Base-by-base conservation (phyloP, 306 rosid species). In the Trifolium dubium region DNA sequence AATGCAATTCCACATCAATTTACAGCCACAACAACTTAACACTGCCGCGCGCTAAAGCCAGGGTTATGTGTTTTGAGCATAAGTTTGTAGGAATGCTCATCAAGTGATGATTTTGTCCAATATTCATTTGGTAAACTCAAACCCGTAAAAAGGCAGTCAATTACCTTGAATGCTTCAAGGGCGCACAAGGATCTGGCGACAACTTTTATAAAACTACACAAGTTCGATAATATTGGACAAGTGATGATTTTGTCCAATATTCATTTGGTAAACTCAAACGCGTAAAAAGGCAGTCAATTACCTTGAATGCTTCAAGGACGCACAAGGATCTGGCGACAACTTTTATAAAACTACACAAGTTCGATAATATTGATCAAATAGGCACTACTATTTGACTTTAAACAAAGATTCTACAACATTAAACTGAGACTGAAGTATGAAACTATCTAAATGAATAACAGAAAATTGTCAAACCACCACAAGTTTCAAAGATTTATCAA, bases 401-500 rank as follows among this genome's bases (percentile, higher is more conserved):
- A 75, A 34, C 68, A 64, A 80, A 74, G 23, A 81, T 66, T 58
- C 81, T 76, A 81, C 64, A 71, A 64, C 64, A 64, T 56, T 55
- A 70, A 29, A 32, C 30, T 13, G 54, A 40, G 44, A 66, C 19
- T 39, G 14, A 70, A 75, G 64, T 70, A 75, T 43, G 28, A 64
- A 64, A 34, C 84, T 70, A 64, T 35, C 80, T 69, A 75, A 74
- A 80, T 9, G 74, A 77, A 81, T 72, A 59, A 66, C 44, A n/a
- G 10, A 75, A 8, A 46, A 40, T 19, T 64, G 69, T 76, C 63
- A 80, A 77, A 69, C 32, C 67, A 61, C 74, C 74, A 54, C 2
- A 49, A 63, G 83, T 70, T 75, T 74, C 61, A 41, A 50, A 65
- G 46, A 59, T 69, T 73, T 41, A 67, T 56, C 66, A 41, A 75